Conservation (phyloP, 2,329 filamentous ascomycete species). For the Cercospora sojina region DNA sequence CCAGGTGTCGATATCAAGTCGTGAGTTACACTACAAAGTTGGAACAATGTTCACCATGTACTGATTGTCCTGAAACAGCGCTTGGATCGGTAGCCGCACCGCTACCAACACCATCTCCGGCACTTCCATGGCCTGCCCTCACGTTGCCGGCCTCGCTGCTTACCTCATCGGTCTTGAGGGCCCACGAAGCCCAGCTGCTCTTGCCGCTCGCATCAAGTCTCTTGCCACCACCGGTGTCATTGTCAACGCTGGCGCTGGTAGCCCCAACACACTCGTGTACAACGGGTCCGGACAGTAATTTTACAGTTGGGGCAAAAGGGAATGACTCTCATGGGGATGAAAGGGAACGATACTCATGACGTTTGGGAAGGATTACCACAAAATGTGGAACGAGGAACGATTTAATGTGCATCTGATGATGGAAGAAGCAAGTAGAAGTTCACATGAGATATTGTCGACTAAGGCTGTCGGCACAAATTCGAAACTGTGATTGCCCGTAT, state of each 20-base stretch:
- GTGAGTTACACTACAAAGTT: neutral
- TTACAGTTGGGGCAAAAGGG: neutral
- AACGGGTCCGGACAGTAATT: conserved; percentile 44
- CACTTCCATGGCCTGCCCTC: conserved; percentile 66
- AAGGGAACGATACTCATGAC: neutral
- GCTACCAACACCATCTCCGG: conserved; percentile 53
- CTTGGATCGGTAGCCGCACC: conserved; percentile 49
- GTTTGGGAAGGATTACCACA: neutral
- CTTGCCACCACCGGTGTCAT: conserved; percentile 42
- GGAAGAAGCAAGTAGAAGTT: neutral
- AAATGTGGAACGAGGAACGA: neutral
- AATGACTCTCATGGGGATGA: neutral
- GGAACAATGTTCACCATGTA: neutral
- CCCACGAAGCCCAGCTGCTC: conserved; percentile 42
- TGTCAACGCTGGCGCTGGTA: conserved; percentile 33
- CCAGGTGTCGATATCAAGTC: conserved; percentile 49
- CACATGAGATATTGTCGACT: neutral
- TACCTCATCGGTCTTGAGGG: conserved; percentile 61
- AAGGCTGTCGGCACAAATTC: neutral
- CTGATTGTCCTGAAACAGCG: conserved; percentile 14
- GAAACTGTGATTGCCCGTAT: neutral
- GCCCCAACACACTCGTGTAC: conserved; percentile 56
- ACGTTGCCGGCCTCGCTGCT: conserved; percentile 63
- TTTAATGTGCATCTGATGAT: neutral
- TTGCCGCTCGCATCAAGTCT: conserved; percentile 50